These are phyloP conservation scores for Phaeodactylum tricornutum DNA, from an alignment of 108 stramenopile genomes.

Conservation along the genomic window DNA sequence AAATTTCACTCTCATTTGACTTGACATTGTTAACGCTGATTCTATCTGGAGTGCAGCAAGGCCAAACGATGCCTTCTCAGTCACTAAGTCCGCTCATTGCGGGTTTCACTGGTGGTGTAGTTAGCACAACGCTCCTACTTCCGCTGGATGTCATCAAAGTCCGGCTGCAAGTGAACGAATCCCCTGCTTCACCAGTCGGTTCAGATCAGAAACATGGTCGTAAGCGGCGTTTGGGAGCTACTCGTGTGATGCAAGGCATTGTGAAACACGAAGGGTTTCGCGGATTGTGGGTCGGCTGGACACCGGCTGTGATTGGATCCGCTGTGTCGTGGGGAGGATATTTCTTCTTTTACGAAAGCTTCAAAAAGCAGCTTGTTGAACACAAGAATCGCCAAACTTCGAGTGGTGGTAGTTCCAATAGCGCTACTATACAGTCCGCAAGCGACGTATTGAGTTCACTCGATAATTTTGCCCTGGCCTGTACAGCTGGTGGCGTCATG, in stretches of 20 bases:
- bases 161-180: slow-evolving; percentile 84
- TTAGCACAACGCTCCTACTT: slow-evolving; percentile 69
- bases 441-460: slow-evolving; percentile 24
- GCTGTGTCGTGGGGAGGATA: slow-evolving; percentile 96
- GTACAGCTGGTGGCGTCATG: slow-evolving; percentile 74
- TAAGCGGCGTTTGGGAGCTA: slow-evolving; percentile 14
- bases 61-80: too few species aligned
- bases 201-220: not conserved
- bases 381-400: not conserved
- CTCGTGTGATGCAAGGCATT: slow-evolving; percentile 38
- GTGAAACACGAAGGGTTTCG: slow-evolving; percentile 24
- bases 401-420: not conserved
- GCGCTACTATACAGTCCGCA: slow-evolving; percentile 1
- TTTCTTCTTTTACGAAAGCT: slow-evolving; percentile 91
- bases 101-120: slow-evolving; percentile 60
- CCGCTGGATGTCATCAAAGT: slow-evolving; percentile 95
- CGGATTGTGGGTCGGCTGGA: slow-evolving; percentile 42
- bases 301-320: slow-evolving; percentile 86
- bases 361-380: slow-evolving; percentile 40
- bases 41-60: too few species aligned
- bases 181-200: not conserved
- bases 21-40: too few species aligned
- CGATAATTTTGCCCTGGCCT: slow-evolving; percentile 62
- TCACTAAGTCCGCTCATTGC: slow-evolving; percentile 35
- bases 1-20: too few species aligned